Evolutionary conservation across 2,329 filamentous ascomycete genomes (phyloP), one percentile per base, ranked within the genome.

Genomic region (Claviceps maximensis): DNA sequence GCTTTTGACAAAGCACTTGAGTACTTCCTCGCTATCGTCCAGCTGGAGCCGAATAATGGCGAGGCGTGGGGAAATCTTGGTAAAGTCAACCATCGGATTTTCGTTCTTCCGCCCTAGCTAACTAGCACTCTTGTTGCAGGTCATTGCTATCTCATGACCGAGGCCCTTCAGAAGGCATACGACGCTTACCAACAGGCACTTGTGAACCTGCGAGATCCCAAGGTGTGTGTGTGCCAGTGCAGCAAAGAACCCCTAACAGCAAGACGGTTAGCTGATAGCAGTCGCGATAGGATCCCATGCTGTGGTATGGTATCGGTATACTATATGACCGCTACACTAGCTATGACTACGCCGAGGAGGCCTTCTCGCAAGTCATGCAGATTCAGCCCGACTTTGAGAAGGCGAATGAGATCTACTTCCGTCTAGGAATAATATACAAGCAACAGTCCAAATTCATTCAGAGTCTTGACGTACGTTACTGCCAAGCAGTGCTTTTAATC

Each of bases 111-210:
- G 15, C 23, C 36, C 33, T 23, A 29, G 21, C n/a, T 50, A 44
- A 56, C 38, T 50, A 50, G 31, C 48, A 51, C 52, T 48, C 56
- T 51, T 52, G 47, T 56, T 52, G 61, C 60, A 91, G 89, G 93
- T n/a, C 93, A 97, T 68, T 97, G 93, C 71, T 95, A 91, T 66
- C 76, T 98, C 27, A 98, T 98, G 93, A 95, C 95, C 80, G 93
- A 98, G 64, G 91, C 96, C 63, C 72, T 97, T 36, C 93, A 97
- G 70, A 89, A 97, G 65, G 93, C 93, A 1, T 98, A 98, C 64
- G 87, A 88, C 33, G 90, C 93, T 1, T 98, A 98, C 66, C 93
- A 98, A 67, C 89, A 94, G 66, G 93, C 93, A 6, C 73, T 97
- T 7, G 91, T 96, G 57, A 91, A 97, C 68, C 75, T 98, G 42